Percentiles rank a stretch among this genome's conserved stretches.
phyloP scores from a whole-genome alignment of 176 grass and related monocot species.

The Triticum timopheevii region DNA sequence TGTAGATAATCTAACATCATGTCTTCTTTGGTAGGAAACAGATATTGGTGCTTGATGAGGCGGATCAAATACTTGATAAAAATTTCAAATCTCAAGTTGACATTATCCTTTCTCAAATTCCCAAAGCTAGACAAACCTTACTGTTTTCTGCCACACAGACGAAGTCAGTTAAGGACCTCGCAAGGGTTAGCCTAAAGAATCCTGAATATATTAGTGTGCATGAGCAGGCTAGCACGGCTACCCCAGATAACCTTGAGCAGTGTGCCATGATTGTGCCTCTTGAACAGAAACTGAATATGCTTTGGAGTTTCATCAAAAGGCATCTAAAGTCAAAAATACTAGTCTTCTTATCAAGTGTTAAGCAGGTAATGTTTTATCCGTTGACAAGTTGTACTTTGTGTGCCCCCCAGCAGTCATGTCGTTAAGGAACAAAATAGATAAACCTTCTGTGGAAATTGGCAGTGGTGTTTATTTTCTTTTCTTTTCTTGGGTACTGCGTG shows the following conservation, averaged over 20 bases:
- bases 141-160: conserved; percentile 96
- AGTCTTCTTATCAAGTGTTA: conserved; percentile 86
- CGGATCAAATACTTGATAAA: conserved; percentile 86
- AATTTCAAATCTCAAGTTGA: conserved; percentile 73
- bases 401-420: neutral
- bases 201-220: conserved; percentile 95
- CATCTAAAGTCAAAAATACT: conserved; percentile 87
- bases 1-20: conserved; percentile 22
- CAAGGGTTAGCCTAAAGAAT: conserved; percentile 84
- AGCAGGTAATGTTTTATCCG: conserved; percentile 57
- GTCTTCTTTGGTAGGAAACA: conserved; percentile 42
- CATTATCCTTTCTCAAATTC: conserved; percentile 71
- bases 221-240: conserved; percentile 67
- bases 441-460: neutral
- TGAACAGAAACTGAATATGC: conserved; percentile 89
- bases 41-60: conserved; percentile 94
- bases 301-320: conserved; percentile 92
- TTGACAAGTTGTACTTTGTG: conserved; percentile 8
- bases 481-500: neutral
- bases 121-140: conserved; percentile 68
- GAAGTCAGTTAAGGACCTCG: conserved; percentile 86
- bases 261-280: conserved; percentile 70
- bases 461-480: neutral
- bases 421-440: neutral
- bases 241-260: conserved; percentile 88